A percentile compares a stretch with the other conserved stretches of the same genome.
These are phyloP conservation scores for Cyclostephanos tholiformis DNA, from an alignment of 108 stramenopile genomes.

Conservation along the genomic window DNA sequence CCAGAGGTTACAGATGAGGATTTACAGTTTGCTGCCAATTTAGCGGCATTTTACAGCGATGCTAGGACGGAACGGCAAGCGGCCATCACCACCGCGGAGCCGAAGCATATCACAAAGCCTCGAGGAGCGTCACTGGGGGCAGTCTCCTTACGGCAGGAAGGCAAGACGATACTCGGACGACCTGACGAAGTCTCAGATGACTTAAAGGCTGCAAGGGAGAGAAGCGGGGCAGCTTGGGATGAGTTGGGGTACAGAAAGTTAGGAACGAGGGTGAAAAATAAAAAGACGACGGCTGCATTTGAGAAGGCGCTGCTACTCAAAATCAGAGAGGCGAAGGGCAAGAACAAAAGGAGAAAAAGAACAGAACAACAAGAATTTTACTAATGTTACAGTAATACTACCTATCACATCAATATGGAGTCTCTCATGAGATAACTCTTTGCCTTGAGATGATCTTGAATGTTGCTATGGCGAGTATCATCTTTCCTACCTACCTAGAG, in stretches of 20 bases:
- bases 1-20: conserved; percentile 66
- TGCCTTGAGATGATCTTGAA: no score
- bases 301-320: conserved; percentile 34
- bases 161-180: conserved; percentile 62
- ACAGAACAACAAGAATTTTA: conserved; percentile 40
- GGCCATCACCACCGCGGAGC: conserved; percentile 72
- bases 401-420: no score
- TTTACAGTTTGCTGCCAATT: conserved; percentile 78
- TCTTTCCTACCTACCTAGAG: no score
- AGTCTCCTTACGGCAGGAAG: conserved; percentile 78
- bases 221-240: conserved; percentile 64
- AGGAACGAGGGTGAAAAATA: conserved; percentile 74
- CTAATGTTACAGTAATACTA: neutral
- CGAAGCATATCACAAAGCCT: conserved; percentile 87
- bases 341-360: conserved; percentile 44
- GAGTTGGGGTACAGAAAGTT: conserved; percentile 50
- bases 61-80: conserved; percentile 71
- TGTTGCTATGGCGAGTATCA: no score
- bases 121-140: conserved; percentile 84
- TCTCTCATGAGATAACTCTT: no score
- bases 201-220: conserved; percentile 70
- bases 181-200: conserved; percentile 78
- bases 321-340: conserved; percentile 43
- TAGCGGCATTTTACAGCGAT: conserved; percentile 87
- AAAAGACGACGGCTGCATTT: conserved; percentile 57